Conservation (phyloP, 2,329 filamentous ascomycete genomes). For the Lachnum nothofagi region DNA sequence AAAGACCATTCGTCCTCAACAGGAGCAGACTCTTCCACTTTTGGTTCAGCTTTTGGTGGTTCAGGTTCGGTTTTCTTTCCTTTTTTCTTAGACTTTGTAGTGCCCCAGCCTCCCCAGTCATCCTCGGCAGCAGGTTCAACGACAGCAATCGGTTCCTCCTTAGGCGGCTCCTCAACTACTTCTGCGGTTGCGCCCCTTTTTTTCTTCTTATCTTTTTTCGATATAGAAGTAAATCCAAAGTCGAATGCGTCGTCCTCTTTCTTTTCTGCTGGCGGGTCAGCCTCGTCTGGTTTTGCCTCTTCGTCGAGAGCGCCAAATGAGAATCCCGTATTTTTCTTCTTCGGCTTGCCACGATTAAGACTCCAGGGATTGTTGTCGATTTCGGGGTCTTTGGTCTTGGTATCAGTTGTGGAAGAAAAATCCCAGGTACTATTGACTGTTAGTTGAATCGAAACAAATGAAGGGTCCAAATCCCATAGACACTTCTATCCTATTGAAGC, state of each 20-base stretch:
- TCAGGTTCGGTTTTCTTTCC: slow-evolving; percentile 31
- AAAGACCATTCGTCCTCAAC: slow-evolving; percentile 21
- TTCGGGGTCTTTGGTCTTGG: slow-evolving; percentile 39
- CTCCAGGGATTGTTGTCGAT: slow-evolving; percentile 47
- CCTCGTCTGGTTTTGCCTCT: slow-evolving; percentile 29
- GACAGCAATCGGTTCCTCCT: slow-evolving; percentile 22
- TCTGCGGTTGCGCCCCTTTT: slow-evolving; percentile 32
- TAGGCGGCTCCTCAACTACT: slow-evolving; percentile 24
- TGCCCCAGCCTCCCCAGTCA: slow-evolving; percentile 44
- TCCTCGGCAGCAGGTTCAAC: slow-evolving; percentile 34
- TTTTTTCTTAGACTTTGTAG: slow-evolving; percentile 47
- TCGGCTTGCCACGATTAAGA: slow-evolving; percentile 43
- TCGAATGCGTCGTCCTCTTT: slow-evolving; percentile 36
- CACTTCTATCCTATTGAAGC: no score
- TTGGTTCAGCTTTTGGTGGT: slow-evolving; percentile 24
- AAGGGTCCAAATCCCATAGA: no score
- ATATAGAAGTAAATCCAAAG: slow-evolving; percentile 27
- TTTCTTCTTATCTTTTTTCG: slow-evolving; percentile 46
- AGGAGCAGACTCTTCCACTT: slow-evolving; percentile 24
- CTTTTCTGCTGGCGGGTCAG: slow-evolving; percentile 28
- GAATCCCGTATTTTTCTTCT: slow-evolving; percentile 46
- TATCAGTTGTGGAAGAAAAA: slow-evolving; percentile 31
- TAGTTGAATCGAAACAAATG: slow-evolving; percentile 1
- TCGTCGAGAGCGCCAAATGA: slow-evolving; percentile 46
- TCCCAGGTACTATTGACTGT: slow-evolving; percentile 21